These are phyloP conservation scores for Magnaporthales sp. DNA, from an alignment of 2,329 filamentous ascomycete species.

Conservation along the genomic window DNA sequence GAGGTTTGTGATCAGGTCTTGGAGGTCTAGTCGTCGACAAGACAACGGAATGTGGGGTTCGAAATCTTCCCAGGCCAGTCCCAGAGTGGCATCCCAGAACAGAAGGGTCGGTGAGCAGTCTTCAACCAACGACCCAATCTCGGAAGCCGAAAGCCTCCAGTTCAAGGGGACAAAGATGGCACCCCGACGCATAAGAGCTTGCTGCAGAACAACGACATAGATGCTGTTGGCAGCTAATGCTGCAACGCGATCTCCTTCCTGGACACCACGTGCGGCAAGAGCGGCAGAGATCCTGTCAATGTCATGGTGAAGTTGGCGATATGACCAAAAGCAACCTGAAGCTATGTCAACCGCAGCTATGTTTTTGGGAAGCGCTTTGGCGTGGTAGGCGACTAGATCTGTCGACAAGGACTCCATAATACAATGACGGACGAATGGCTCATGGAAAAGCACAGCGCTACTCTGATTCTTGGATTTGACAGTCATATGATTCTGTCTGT, in stretches of 20 bases:
- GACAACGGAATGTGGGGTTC: not conserved
- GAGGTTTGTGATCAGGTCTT: not conserved
- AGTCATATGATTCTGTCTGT: too few relatives aligned
- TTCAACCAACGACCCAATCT: not conserved
- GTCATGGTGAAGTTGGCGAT: constrained; percentile 6
- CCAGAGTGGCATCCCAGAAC: not conserved
- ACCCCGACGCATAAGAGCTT: constrained; percentile 5
- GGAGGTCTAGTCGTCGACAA: not conserved
- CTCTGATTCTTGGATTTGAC: too few relatives aligned
- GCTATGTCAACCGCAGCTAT: constrained; percentile 1
- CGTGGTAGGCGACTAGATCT: not conserved
- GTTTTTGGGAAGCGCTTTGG: not conserved
- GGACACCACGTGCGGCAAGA: not conserved
- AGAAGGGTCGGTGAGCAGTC: constrained; percentile 6
- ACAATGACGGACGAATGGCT: not conserved
- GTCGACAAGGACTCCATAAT: not conserved
- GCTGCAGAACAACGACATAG: constrained; percentile 6
- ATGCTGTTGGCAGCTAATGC: constrained; percentile 6
- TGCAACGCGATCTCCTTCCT: constrained; percentile 6
- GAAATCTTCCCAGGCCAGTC: not conserved
- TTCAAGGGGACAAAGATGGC: constrained; percentile 9
- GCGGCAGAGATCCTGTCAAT: not conserved
- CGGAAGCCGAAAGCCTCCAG: constrained; percentile 6
- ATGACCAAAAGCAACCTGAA: not conserved
- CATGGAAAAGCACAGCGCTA: too few relatives aligned